Evolutionary conservation across 2,329 filamentous ascomycete genomes (phyloP).

Genomic region (Colletotrichum ledebouriae): DNA sequence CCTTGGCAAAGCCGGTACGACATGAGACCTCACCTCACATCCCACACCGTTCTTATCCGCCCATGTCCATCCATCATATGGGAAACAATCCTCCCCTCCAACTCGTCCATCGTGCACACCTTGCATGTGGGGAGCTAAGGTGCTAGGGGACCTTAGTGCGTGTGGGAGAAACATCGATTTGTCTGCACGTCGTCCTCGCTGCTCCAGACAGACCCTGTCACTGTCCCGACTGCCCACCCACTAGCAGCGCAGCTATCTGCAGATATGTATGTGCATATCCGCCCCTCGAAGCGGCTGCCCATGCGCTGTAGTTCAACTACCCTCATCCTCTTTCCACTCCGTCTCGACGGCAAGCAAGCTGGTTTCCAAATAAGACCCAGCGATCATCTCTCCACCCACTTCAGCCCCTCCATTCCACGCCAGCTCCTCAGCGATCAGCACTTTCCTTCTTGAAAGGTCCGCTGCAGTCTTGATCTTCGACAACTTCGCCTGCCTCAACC

Average conservation of each 20-base stretch:
- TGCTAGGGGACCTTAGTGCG: slow-evolving; percentile 41
- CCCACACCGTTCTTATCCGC: slow-evolving; percentile 38
- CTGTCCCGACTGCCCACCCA: slow-evolving; percentile 33
- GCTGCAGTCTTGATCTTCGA: slow-evolving; percentile 31
- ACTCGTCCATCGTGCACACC: slow-evolving; percentile 31
- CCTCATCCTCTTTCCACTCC: slow-evolving; percentile 32
- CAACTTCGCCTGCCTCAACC: neutral
- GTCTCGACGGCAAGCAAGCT: slow-evolving; percentile 38
- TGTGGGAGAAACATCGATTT: slow-evolving; percentile 40
- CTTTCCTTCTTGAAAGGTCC: slow-evolving; percentile 34
- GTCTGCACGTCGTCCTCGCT: slow-evolving; percentile 35
- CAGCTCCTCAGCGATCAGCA: slow-evolving; percentile 33
- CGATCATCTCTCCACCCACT: slow-evolving; percentile 41
- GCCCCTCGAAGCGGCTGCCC: slow-evolving; percentile 36
- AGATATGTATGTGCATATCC: slow-evolving; percentile 43
- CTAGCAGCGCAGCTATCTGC: slow-evolving; percentile 40
- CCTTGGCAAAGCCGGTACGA: slow-evolving; percentile 35
- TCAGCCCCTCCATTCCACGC: slow-evolving; percentile 41
- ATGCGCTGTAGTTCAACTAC: slow-evolving; percentile 36
- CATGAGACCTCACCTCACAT: slow-evolving; percentile 41
- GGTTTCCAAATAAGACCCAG: slow-evolving; percentile 40
- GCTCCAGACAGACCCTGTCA: slow-evolving; percentile 33
- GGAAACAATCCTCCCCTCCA: slow-evolving; percentile 31
- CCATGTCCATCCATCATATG: slow-evolving; percentile 31
- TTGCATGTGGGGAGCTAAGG: slow-evolving; percentile 41